Evolutionary conservation across 2,329 filamentous ascomycete species (phyloP), one percentile per base, ranked within the genome.

Genomic region (Trichoderma sp.): DNA sequence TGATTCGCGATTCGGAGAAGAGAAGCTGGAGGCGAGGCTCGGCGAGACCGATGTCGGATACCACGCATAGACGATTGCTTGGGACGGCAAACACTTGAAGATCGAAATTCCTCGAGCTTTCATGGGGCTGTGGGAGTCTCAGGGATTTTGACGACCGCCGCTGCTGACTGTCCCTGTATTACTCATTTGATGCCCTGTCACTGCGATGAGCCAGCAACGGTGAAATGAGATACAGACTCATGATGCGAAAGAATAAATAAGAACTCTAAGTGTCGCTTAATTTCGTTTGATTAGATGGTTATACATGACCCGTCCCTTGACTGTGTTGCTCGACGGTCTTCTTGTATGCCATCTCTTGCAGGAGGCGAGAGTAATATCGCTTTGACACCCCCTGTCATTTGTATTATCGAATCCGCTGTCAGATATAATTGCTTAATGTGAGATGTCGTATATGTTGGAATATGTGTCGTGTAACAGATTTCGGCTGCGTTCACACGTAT

Each of bases 1-100:
- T 68, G 55, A 7, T 68, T 50, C 65, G 65, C 34, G 34, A 59
- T 59, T 68, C 34, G 65, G 36, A 34, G 26, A 68, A 23, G 36
- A 68, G 12, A 68, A 12, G 13, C 4, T 65, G n/a, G 43, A 53
- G n/a, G 26, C 30, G 13, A 28, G 50, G 2, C 15, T 15, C 50
- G 9, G 57, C 57, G 28, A n/a, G 36, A 63, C 53, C 34, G 65
- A 43, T 65, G 53, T 47, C 23, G 65, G 50, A 58, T 43, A 43
- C 57, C 6, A 32, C 30, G 17, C n/a, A 17, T 26, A 23, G 50
- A 26, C 43, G 6, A 26, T 17, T 36, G 57, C 32, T 13, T 20
- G 39, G 50, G 15, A 67, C 6, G 32, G 53, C 15, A 20, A 30
- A 30, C 6, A 39, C 26, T 30, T 9, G n/a, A 15, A 53, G 20